Conservation (phyloP, 345 rosid genomes). For the Heritiera fomes region DNA sequence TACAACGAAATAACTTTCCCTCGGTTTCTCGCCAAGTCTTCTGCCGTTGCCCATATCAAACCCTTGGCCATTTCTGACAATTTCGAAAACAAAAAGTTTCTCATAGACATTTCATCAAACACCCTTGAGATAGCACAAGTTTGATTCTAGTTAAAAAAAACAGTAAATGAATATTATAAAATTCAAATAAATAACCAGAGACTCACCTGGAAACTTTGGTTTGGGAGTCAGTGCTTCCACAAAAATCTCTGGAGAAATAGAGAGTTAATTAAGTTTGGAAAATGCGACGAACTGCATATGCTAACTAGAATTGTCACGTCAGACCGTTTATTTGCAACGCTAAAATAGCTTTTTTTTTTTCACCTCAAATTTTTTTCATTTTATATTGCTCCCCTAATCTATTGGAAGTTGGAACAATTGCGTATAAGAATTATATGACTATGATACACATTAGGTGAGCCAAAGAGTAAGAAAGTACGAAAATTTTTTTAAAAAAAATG, state of each 20-base stretch:
- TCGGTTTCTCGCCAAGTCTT: conserved; percentile 54
- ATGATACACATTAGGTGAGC: too few relatives aligned
- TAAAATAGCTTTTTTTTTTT: too few relatives aligned
- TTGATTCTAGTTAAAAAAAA: background rate
- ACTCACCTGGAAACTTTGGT: background rate
- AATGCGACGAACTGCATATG: too few relatives aligned
- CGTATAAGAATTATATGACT: too few relatives aligned
- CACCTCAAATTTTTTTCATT: too few relatives aligned
- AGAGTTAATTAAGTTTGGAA: too few relatives aligned
- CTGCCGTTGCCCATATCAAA: conserved; percentile 54
- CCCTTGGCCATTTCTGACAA: conserved; percentile 29
- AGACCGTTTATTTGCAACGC: too few relatives aligned
- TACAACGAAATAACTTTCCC: conserved; percentile 53
- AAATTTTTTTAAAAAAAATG: too few relatives aligned
- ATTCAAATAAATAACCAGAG: background rate
- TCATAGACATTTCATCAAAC: conserved; percentile 11
- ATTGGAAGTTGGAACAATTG: too few relatives aligned
- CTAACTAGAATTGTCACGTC: too few relatives aligned
- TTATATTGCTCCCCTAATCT: too few relatives aligned
- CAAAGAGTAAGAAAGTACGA: too few relatives aligned
- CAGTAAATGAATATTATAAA: background rate
- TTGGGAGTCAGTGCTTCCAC: background rate
- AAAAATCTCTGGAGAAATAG: background rate
- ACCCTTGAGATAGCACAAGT: background rate
- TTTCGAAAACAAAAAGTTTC: background rate